Evolutionary conservation across 1,284 basidiomycete species (phyloP), one percentile per base, ranked within the genome.

Genomic region (Puccinia polysora): DNA sequence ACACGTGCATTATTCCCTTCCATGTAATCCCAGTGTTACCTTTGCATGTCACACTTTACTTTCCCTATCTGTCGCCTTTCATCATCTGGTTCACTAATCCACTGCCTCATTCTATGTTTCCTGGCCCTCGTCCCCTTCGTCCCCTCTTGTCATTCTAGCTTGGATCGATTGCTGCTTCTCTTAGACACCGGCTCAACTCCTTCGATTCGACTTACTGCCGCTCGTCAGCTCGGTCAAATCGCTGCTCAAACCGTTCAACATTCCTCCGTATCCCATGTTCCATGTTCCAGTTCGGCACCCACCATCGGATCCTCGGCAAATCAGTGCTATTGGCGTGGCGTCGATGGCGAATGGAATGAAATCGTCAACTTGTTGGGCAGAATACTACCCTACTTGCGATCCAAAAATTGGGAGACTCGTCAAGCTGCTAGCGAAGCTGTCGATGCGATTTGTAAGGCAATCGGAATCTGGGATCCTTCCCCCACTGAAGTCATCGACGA

Each of bases 101-200:
- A n/a, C n/a, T n/a, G n/a, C n/a, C n/a, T n/a, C n/a, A n/a, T n/a
- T n/a, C n/a, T n/a, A n/a, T n/a, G n/a, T n/a, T n/a, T n/a, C n/a
- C n/a, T n/a, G n/a, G n/a, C n/a, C n/a, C n/a, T n/a, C n/a, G n/a
- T n/a, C n/a, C n/a, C n/a, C n/a, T n/a, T n/a, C n/a, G n/a, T n/a
- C n/a, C n/a, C n/a, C n/a, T n/a, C n/a, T 52, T 43, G 28, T 34
- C 59, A 43, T 59, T 32, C 49, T 73, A 78, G 90, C 84, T 86
- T 95, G 82, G 92, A 95, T 84, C 86, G 91, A 80, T 87, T 95
- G 82, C 88, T 95, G 77, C 85, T 90, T 79, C 83, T 95, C 60
- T 86, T 95, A 78, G 92, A 94, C 80, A 90, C 90, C 53, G 93
- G 92, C 59, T 92, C 91, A 34, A 90, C 90, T 2, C 82, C 85